phyloP scores from a whole-genome alignment of 306 rosid species.

The Glycine tomentella region DNA sequence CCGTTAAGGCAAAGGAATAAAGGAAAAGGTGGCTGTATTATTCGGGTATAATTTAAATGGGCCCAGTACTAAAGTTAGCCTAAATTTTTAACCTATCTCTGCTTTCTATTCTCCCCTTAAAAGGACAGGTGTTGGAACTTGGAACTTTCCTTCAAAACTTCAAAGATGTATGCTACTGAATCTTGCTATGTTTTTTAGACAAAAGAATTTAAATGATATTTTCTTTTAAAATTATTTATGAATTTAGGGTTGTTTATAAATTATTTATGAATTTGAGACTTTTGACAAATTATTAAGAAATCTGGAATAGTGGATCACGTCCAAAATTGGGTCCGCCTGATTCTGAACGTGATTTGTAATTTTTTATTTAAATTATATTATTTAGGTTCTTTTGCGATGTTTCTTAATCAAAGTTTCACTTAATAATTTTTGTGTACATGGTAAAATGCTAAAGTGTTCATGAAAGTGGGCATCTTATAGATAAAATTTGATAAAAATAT shows the following conservation, averaged over 20 bases:
- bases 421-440: neutral
- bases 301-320: too few species aligned
- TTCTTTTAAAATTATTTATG: too few species aligned
- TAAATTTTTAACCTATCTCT: neutral
- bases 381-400: too few species aligned
- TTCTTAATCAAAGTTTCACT: neutral
- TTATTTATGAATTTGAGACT: too few species aligned
- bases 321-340: too few species aligned
- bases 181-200: too few species aligned
- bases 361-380: too few species aligned
- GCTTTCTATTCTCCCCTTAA: neutral
- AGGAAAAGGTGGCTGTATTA: neutral
- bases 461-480: neutral
- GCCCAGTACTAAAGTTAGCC: neutral
- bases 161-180: neutral
- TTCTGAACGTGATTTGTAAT: too few species aligned
- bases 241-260: too few species aligned
- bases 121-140: neutral
- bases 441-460: neutral
- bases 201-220: too few species aligned
- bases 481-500: too few species aligned
- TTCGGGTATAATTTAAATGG: neutral
- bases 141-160: neutral
- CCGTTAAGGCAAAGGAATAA: neutral
- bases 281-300: too few species aligned